Base-by-base conservation (phyloP, 768 basidiomycete genomes). In the Coprinopsis cinerea region DNA sequence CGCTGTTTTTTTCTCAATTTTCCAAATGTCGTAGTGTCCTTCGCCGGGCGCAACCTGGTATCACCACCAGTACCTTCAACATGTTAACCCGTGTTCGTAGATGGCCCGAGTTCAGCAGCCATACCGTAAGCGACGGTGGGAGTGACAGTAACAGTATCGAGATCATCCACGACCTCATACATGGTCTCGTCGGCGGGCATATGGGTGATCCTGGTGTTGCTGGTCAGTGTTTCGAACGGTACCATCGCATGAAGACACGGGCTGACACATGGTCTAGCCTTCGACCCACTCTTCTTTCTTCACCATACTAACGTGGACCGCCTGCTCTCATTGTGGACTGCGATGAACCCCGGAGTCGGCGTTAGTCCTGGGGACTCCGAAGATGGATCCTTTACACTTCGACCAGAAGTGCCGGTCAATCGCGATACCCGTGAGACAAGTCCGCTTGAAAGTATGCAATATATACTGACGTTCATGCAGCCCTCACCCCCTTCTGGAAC, bases 221-320 rank as follows among this genome's bases (percentile, higher is more conserved):
- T 14, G 68, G 69, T 69, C 15, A 17, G 64, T 42, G 6, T 35
- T 32, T 23, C 26, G 0, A 4, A 14, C n/a, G 23, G 26, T 43
- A 7, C 34, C 20, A 18, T 36, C 30, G 17, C 9, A 4, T 13
- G 23, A 6, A 3, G 28, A 39, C 7, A 3, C 9, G 1, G 26
- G 18, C 40, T 22, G 41, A 26, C n/a, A 22, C 9, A 25, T 24
- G 7, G 37, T 28, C 11, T 50, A 69, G 73, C 60, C 4, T 74
- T 74, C 50, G 76, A 76, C 56, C 72, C 73, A 1, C 68, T 74
- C 47, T 76, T 77, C 61, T 76, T 63, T 58, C 48, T 76, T 47
- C 76, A 76, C 50, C 75, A 77, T 53, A 48, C 57, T 35, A 71
- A 77, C 32, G 73, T 76, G 13, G 76, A 77, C 53, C 71, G 75